Percentiles rank a stretch among this genome's conserved stretches.
These are phyloP conservation scores for Pochonia chlamydosporia DNA, from an alignment of 2,329 filamentous ascomycete species.

Conservation along the genomic window DNA sequence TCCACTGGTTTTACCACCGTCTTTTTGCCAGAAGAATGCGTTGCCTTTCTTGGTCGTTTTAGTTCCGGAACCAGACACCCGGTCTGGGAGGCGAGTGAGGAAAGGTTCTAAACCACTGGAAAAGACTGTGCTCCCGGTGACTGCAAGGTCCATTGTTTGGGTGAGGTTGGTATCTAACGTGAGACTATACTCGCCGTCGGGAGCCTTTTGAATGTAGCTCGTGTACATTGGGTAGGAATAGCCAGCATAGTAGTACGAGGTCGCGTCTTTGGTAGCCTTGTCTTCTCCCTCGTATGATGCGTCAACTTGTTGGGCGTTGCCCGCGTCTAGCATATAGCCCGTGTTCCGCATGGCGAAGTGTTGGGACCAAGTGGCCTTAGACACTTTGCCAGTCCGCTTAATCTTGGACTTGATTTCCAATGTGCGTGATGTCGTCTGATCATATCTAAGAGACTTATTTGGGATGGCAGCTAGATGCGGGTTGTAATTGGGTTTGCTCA, in stretches of 20 bases:
- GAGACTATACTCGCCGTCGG: constrained; percentile 9
- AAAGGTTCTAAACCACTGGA: constrained; percentile 58
- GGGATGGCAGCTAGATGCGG: not conserved
- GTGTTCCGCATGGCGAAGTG: constrained; percentile 45
- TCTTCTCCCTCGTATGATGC: constrained; percentile 13
- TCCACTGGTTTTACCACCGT: constrained; percentile 38
- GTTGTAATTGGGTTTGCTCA: not conserved
- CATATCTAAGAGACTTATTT: constrained; percentile 23
- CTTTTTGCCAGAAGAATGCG: constrained; percentile 46
- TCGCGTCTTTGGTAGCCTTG: not conserved
- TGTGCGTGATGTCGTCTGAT: constrained; percentile 47
- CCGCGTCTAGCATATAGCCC: constrained; percentile 37
- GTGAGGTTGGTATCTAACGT: constrained; percentile 26
- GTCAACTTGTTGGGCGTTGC: constrained; percentile 31
- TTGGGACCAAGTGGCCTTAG: constrained; percentile 47
- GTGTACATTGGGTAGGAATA: constrained; percentile 13
- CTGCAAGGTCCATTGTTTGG: constrained; percentile 33
- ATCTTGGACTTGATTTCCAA: constrained; percentile 54
- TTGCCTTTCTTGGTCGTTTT: constrained; percentile 51
- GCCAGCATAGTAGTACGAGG: not conserved
- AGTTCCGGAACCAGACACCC: constrained; percentile 23
- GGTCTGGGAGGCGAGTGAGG: constrained; percentile 18
- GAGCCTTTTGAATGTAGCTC: not conserved
- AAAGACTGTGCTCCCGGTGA: constrained; percentile 38
- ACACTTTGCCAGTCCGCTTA: constrained; percentile 19